Conservation (phyloP, 2,329 filamentous ascomycete genomes). For the Aspergillus persii region DNA sequence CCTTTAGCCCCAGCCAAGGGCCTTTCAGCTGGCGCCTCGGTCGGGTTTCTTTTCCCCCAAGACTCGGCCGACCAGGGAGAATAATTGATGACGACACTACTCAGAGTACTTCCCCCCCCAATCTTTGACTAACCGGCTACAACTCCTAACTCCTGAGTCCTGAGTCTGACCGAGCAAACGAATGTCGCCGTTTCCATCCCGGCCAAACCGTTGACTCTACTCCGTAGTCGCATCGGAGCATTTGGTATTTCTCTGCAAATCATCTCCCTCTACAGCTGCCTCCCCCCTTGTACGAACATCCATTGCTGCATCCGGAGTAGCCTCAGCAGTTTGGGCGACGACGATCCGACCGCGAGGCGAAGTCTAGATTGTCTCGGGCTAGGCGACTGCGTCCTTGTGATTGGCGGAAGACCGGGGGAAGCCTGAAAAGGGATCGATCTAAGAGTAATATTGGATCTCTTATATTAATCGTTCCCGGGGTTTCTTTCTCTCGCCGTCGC, state of each 20-base stretch:
- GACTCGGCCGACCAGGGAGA: constrained; percentile 5
- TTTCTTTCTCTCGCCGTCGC: neutral
- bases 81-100: constrained; percentile 14
- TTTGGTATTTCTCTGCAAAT: neutral
- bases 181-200: neutral
- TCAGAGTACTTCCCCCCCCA: neutral
- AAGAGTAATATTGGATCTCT: too few species aligned
- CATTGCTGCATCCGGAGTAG: too few species aligned
- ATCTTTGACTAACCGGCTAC: too few species aligned
- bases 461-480: neutral
- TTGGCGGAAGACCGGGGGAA: neutral
- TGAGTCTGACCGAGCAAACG: neutral
- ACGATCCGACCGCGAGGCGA: constrained; percentile 10
- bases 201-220: neutral
- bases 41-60: constrained; percentile 4
- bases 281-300: neutral
- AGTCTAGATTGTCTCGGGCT: constrained; percentile 9
- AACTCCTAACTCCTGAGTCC: too few species aligned
- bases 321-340: neutral
- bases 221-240: neutral
- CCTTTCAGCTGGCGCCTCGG: constrained; percentile 20
- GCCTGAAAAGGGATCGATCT: constrained; percentile 1
- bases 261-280: neutral
- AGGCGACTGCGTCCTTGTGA: neutral
- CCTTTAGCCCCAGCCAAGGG: constrained; percentile 6